Percentiles rank a stretch among this genome's conserved stretches.
Evolutionary conservation across 2,329 filamentous ascomycete genomes (phyloP).

Genomic region (Xylariales sp.): DNA sequence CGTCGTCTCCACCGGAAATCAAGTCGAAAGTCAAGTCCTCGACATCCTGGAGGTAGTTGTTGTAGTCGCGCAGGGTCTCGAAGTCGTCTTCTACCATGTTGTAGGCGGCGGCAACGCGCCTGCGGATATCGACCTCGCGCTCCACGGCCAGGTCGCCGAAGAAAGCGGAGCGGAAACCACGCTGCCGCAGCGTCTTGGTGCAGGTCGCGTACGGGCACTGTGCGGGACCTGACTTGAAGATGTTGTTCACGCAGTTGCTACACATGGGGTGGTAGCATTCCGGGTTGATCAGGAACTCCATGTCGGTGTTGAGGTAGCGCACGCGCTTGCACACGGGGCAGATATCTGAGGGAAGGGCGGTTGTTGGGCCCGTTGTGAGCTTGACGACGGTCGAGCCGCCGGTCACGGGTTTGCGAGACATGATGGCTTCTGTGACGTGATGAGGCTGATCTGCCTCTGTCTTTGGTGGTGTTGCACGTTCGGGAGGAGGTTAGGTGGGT

Average conservation of each 20-base stretch:
- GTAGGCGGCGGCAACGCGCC: constrained; percentile 81
- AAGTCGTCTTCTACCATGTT: constrained; percentile 94
- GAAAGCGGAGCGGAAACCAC: constrained; percentile 86
- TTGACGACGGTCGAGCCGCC: constrained; percentile 38
- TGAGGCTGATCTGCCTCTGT: constrained; percentile 10
- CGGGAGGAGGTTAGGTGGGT: not conserved
- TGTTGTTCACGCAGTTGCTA: constrained; percentile 91
- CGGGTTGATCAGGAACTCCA: constrained; percentile 95
- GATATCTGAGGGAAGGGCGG: constrained; percentile 69
- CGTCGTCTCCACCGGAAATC: constrained; percentile 75
- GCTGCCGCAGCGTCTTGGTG: constrained; percentile 84
- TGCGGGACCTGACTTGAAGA: constrained; percentile 91
- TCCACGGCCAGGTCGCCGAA: constrained; percentile 91
- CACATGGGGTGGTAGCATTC: constrained; percentile 99
- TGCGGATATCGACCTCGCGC: constrained; percentile 91
- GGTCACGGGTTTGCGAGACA: constrained; percentile 53
- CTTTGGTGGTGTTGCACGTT: not conserved
- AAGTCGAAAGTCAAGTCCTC: constrained; percentile 92
- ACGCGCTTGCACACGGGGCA: constrained; percentile 98
- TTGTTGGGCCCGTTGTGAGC: constrained; percentile 37
- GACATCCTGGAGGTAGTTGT: constrained; percentile 93
- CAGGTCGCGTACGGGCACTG: constrained; percentile 93
- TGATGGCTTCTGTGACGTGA: constrained; percentile 37
- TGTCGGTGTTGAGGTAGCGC: constrained; percentile 92
- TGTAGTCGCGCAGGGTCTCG: constrained; percentile 82